Conservation (phyloP, 176 grass and related monocot genomes). For the Elaeis guineensis region DNA sequence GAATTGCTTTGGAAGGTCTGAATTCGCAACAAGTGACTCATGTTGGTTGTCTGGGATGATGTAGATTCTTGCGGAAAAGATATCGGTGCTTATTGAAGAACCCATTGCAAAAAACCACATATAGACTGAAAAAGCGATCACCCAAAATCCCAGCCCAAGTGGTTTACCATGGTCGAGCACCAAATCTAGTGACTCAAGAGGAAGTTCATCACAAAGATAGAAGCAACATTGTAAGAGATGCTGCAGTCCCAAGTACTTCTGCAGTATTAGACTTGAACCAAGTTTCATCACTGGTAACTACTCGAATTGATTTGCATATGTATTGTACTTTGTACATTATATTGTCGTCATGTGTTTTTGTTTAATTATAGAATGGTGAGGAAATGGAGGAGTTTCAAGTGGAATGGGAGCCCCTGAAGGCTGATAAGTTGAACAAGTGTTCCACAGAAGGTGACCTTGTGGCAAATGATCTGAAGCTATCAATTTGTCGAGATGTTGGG, state of each 20-base stretch:
- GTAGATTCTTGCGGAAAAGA: constrained; percentile 48
- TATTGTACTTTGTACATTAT: too few species aligned
- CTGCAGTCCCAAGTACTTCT: constrained; percentile 18
- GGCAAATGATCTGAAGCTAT: constrained; percentile 11
- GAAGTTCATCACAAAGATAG: neutral
- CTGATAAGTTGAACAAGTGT: constrained; percentile 15
- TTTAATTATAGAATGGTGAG: constrained; percentile 26
- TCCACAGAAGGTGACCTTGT: constrained; percentile 5
- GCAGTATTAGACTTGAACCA: constrained; percentile 56
- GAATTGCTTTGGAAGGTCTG: too few species aligned
- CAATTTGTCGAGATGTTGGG: constrained; percentile 23
- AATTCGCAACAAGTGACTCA: neutral
- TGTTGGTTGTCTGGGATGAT: neutral
- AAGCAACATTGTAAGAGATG: neutral
- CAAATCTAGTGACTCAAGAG: neutral
- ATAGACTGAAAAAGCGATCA: constrained; percentile 30
- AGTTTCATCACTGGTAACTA: constrained; percentile 43
- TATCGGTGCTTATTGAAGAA: constrained; percentile 33
- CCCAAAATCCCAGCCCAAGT: neutral
- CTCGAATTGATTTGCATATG: neutral
- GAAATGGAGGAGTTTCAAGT: constrained; percentile 26
- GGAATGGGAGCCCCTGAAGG: constrained; percentile 2
- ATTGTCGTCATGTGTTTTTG: too few species aligned
- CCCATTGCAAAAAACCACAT: constrained; percentile 30
- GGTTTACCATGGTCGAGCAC: neutral